These are phyloP conservation scores for Picochlorum sp. DNA, from an alignment of 139 green algal species.

Conservation along the genomic window DNA sequence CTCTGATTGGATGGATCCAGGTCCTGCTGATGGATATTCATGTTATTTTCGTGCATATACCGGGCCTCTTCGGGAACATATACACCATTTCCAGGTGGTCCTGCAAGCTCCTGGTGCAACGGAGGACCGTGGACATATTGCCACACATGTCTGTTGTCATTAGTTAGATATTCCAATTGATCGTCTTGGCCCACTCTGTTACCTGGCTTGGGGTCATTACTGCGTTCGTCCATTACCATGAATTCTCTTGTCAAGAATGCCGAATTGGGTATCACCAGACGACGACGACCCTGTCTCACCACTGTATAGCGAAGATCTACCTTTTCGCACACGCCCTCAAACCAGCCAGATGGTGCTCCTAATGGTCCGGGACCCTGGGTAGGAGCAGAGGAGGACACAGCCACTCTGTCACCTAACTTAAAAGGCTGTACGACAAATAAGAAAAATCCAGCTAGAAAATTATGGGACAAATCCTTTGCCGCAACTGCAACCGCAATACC, in stretches of 20 bases:
- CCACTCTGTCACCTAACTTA: slow-evolving; percentile 48
- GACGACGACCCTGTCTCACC: slow-evolving; percentile 33
- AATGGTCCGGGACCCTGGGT: not conserved
- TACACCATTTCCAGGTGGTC: too few species aligned
- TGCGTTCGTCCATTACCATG: slow-evolving; percentile 41
- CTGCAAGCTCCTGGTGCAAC: not conserved
- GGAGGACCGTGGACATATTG: slow-evolving; percentile 6
- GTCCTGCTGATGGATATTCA: too few species aligned
- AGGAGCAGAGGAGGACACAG: slow-evolving; percentile 20
- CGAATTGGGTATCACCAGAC: slow-evolving; percentile 53
- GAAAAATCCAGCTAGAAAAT: slow-evolving; percentile 58
- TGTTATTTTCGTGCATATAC: too few species aligned
- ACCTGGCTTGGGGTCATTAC: not conserved
- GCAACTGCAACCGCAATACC: slow-evolving; percentile 50
- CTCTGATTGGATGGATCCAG: too few species aligned
- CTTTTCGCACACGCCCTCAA: slow-evolving; percentile 55
- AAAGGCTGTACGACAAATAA: slow-evolving; percentile 52
- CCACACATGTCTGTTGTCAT: slow-evolving; percentile 5
- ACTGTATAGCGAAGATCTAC: slow-evolving; percentile 57
- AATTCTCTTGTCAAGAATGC: slow-evolving; percentile 55
- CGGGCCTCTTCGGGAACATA: too few species aligned
- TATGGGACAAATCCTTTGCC: slow-evolving; percentile 49
- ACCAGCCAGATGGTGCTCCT: slow-evolving; percentile 29
- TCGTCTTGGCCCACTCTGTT: not conserved
- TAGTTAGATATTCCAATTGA: not conserved